Evolutionary conservation across 108 stramenopile species (phyloP).

Genomic region (Fragilariopsis cylindrus): DNA sequence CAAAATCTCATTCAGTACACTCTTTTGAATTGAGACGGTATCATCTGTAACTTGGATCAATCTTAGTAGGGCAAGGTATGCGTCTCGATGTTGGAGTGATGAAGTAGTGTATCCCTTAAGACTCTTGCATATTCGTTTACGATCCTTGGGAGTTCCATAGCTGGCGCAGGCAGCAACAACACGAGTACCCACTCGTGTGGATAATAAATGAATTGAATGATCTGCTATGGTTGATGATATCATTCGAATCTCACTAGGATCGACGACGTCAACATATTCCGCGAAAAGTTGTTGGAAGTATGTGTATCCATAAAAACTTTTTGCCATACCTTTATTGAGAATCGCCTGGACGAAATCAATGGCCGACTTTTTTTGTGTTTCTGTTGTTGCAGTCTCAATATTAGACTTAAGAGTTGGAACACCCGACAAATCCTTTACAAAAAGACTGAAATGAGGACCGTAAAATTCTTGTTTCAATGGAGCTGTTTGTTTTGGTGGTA

Average conservation of each 20-base stretch:
- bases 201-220: constrained; percentile 80
- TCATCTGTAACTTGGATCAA: constrained; percentile 92
- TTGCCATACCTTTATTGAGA: constrained; percentile 82
- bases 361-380: constrained; percentile 65
- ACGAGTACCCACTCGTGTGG: constrained; percentile 79
- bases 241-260: constrained; percentile 59
- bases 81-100: constrained; percentile 86
- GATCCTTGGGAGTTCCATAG: constrained; percentile 89
- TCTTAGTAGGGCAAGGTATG: constrained; percentile 87
- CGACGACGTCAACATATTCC: constrained; percentile 66
- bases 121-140: constrained; percentile 88
- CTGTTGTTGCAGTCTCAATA: constrained; percentile 49
- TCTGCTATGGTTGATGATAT: constrained; percentile 74
- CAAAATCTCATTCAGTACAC: constrained; percentile 73
- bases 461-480: constrained; percentile 86
- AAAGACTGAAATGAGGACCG: constrained; percentile 84
- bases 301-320: constrained; percentile 77
- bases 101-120: constrained; percentile 89
- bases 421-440: constrained; percentile 33
- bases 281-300: constrained; percentile 83
- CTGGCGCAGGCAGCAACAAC: constrained; percentile 84
- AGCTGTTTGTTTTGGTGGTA: constrained; percentile 66
- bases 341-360: constrained; percentile 50
- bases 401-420: constrained; percentile 33
- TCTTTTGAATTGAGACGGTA: constrained; percentile 92